Conservation (phyloP, 805 yeast species). For the Schwanniomyces yamadae region DNA sequence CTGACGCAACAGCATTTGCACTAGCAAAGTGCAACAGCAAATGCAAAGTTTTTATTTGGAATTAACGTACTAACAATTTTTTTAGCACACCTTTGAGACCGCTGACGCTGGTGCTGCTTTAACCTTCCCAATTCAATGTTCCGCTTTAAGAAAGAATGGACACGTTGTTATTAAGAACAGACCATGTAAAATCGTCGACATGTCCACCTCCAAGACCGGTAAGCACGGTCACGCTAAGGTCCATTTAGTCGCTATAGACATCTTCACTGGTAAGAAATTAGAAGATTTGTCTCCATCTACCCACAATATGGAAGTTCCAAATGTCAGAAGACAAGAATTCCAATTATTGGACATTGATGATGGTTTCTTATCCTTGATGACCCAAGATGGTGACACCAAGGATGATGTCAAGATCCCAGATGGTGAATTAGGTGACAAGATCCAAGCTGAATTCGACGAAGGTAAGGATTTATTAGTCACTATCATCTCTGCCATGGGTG, state of each 20-base stretch:
- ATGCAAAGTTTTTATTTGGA: background rate
- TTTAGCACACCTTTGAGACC: constrained; percentile 90
- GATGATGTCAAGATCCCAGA: constrained; percentile 99
- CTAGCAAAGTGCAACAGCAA: background rate
- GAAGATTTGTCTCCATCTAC: constrained; percentile 99
- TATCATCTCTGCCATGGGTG: constrained; percentile 97
- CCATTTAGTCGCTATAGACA: constrained; percentile 97
- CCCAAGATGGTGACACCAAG: constrained; percentile 97
- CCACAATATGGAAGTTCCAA: constrained; percentile 99
- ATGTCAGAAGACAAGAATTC: constrained; percentile 92
- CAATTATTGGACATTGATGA: constrained; percentile 98
- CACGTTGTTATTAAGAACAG: constrained; percentile 98
- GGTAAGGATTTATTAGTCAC: constrained; percentile 98
- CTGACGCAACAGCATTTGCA: background rate
- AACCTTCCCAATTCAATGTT: constrained; percentile 99
- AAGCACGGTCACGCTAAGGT: constrained; percentile 99
- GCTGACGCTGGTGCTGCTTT: constrained; percentile 98
- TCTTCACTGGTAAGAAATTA: constrained; percentile 98
- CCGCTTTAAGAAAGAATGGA: constrained; percentile 99
- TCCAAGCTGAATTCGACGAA: constrained; percentile 92
- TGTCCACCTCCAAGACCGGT: constrained; percentile 99
- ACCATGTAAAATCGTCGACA: constrained; percentile 99
- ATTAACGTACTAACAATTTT: constrained; percentile 23
- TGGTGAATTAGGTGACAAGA: constrained; percentile 92
- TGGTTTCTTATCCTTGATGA: constrained; percentile 96